Base-by-base conservation (phyloP, 2,329 filamentous ascomycete species). In the Knufia petricola region DNA sequence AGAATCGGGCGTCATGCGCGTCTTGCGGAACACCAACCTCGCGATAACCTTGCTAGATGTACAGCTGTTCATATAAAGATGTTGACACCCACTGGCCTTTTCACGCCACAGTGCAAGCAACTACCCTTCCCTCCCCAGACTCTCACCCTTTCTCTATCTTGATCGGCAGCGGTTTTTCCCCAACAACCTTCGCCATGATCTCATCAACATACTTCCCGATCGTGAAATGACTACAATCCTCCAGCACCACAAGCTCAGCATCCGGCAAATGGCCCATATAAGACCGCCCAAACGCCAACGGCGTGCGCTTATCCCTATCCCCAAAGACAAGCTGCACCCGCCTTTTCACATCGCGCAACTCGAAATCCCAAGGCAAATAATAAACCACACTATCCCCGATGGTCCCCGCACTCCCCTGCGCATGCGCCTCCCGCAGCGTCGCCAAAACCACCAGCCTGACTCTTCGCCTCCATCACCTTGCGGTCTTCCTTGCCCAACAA, bases 81-180 rank as follows among this genome's bases (percentile, higher is more conserved):
- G n/a, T n/a, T n/a, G n/a, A n/a, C n/a, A n/a, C n/a, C n/a, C n/a
- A n/a, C n/a, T n/a, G n/a, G n/a, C n/a, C n/a, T n/a, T n/a, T n/a
- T n/a, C n/a, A n/a, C n/a, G n/a, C n/a, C n/a, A n/a, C n/a, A n/a
- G n/a, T n/a, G n/a, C n/a, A n/a, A n/a, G n/a, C n/a, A n/a, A n/a
- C n/a, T n/a, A n/a, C n/a, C n/a, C n/a, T n/a, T n/a, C n/a, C n/a
- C n/a, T n/a, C n/a, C n/a, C n/a, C n/a, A n/a, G n/a, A n/a, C n/a
- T n/a, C n/a, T n/a, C n/a, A n/a, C n/a, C n/a, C n/a, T n/a, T n/a
- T n/a, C n/a, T n/a, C n/a, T n/a, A n/a, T n/a, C n/a, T n/a, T n/a
- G n/a, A n/a, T n/a, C n/a, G n/a, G n/a, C n/a, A n/a, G 28, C 13
- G 28, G 28, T 13, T 82, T 58, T 28, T 17, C 32, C 12, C 23